Evolutionary conservation across 2,329 filamentous ascomycete genomes (phyloP), one percentile per base, ranked within the genome.

Genomic region (Aphanoascus verrucosus): DNA sequence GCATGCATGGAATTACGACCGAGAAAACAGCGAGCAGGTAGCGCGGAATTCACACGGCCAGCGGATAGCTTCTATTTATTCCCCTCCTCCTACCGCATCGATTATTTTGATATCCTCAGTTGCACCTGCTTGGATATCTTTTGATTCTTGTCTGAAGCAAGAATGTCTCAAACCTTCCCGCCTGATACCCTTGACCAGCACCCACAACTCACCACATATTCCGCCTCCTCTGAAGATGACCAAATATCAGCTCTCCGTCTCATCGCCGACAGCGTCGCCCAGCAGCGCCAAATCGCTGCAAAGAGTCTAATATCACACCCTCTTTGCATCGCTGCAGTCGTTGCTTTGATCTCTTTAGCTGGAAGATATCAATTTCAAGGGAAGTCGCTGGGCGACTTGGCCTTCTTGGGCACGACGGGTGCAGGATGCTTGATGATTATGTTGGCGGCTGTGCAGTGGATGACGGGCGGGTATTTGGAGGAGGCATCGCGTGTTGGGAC

Each of bases 251-350:
- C 84, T n/a, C 74, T 94, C 51, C 79, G 79, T 58, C 79, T 94
- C 19, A 77, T 94, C 38, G 84, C 88, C 56, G 87, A 91, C 69
- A 88, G 84, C 55, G 80, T 94, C 46, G 86, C 87, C 37, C 85
- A 94, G 69, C 88, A 93, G 74, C 82, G 85, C 57, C 83, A 88
- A 65, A 71, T 77, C 8, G 81, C 86, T 20, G 79, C 82, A 43
- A 72, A 73, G 52, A 72, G 79, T 57, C 72, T 93, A 55, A 74
- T 87, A 57, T 79, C 78, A 60, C 81, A 88, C 68, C 74, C 78
- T 28, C 63, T 74, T 43, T 77, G 74, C 61, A 59, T 76, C 31
- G 59, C 65, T 1, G 12, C 66, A 3, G 56, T 74, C n/a, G 61
- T 70, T 2, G 64, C 63, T 0, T 55, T 73, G 32, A 60, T 75